Base-by-base conservation (phyloP, 1,284 basidiomycete species). In the Neolentinus lepideus region DNA sequence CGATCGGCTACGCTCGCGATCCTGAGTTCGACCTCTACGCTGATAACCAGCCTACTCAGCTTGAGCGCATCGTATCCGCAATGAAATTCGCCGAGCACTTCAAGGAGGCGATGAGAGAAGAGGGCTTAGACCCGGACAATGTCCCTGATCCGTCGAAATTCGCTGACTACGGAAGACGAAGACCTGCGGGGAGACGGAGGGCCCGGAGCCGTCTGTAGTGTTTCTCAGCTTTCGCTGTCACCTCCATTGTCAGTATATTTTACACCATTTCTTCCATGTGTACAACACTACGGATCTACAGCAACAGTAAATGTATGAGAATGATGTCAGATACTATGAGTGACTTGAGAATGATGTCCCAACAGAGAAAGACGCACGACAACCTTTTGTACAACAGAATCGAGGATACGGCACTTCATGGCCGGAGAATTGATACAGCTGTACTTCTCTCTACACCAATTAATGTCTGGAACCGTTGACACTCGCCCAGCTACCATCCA, bases 11-110 rank as follows among this genome's bases (percentile, higher is more conserved):
- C 61, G 79, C 66, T 1, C 79, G 73, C 1, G 54, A 67, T 24
- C 86, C 90, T 0, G 80, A 83, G 3, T 94, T 90, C 64, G 79
- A 82, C 57, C 64, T 85, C 0, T 61, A 73, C 3, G 81, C 85
- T 1, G 80, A 80, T 0, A 76, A 75, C 0, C 77, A 84, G 57
- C 79, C 79, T 3, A 74, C 73, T 1, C 74, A 73, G 54, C 71
- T 75, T 2, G 76, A 80, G 61, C 76, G 88, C 38, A 80, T 92
- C 27, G 81, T 81, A 2, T 79, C 77, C 69, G 81, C 80, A 2
- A 65, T 90, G 55, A 68, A 77, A 2, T 62, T 67, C 22, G 68
- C 75, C 9, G 71, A 75, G 2, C 67, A 72, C 0, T 74, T 88
- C 51, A 68, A 74, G 16, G 73, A 80, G 31, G 84, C 84, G 1